Evolutionary conservation across 2,329 filamentous ascomycete species (phyloP).

Genomic region (Clathrospora elynae): DNA sequence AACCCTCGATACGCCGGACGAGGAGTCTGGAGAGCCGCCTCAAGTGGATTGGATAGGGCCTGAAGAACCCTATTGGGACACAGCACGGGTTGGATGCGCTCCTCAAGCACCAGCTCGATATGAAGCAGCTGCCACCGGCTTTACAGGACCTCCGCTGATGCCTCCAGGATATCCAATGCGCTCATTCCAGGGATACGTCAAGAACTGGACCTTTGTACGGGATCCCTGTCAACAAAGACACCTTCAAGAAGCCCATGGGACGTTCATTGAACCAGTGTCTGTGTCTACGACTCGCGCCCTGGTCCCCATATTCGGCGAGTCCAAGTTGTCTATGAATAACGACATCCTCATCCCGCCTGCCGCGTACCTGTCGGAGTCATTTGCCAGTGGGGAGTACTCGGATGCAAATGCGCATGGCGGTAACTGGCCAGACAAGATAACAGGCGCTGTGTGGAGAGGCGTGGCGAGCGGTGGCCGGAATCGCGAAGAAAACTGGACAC

Average conservation of each 20-base stretch:
- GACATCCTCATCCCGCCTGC: conserved; percentile 58
- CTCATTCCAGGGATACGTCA: conserved; percentile 53
- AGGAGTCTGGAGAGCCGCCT: conserved; percentile 32
- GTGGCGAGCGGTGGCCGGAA: conserved; percentile 56
- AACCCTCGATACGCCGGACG: conserved; percentile 24
- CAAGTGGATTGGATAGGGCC: conserved; percentile 39
- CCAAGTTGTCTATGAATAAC: conserved; percentile 58
- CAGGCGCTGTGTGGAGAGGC: conserved; percentile 55
- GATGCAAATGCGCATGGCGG: conserved; percentile 48
- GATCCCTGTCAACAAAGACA: conserved; percentile 54
- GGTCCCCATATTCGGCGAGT: conserved; percentile 57
- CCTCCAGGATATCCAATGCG: conserved; percentile 30
- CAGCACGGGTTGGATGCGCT: conserved; percentile 51
- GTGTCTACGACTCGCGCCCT: conserved; percentile 52
- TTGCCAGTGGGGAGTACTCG: conserved; percentile 44
- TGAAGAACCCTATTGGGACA: conserved; percentile 49
- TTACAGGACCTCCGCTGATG: conserved; percentile 43
- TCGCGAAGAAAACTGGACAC: conserved; percentile 65
- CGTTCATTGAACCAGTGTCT: conserved; percentile 56
- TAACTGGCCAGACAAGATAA: conserved; percentile 51
- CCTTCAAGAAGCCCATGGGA: conserved; percentile 54
- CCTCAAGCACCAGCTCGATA: conserved; percentile 47
- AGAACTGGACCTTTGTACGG: conserved; percentile 54
- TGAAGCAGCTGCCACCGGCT: conserved; percentile 42
- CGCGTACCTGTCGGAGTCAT: conserved; percentile 56